Percentiles rank a stretch among this genome's conserved stretches.
These are phyloP conservation scores for Fusarium bactridioides DNA, from an alignment of 2,329 filamentous ascomycete genomes.

Conservation along the genomic window DNA sequence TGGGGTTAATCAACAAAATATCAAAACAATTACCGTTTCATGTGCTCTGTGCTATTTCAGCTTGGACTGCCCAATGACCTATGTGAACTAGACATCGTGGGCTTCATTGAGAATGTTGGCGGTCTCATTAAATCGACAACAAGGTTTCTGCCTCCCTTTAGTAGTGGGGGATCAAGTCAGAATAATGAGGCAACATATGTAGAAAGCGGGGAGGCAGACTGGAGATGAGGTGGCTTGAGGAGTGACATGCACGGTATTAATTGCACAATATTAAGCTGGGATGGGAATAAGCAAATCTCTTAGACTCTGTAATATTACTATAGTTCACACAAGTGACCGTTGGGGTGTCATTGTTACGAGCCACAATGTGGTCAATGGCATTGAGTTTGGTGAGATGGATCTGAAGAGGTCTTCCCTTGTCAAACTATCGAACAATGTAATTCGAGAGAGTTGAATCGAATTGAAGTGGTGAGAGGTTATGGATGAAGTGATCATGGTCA, in stretches of 20 bases:
- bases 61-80: not conserved
- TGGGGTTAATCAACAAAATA: constrained; percentile 28
- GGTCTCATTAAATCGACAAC: not conserved
- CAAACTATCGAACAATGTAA: not conserved
- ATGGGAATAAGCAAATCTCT: constrained; percentile 4
- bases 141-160: constrained; percentile 28
- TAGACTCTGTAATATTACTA: not conserved
- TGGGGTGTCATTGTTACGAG: not conserved
- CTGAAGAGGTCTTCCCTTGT: not conserved
- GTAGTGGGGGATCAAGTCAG: constrained; percentile 12
- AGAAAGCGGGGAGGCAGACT: constrained; percentile 13
- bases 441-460: not conserved
- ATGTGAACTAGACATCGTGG: not conserved
- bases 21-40: constrained; percentile 18
- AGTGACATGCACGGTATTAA: not conserved
- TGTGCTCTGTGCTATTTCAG: not conserved
- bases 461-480: not conserved
- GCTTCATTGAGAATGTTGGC: constrained; percentile 8
- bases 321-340: not conserved
- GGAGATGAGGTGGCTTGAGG: constrained; percentile 31
- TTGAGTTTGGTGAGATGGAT: not conserved
- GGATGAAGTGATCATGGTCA: constrained; percentile 11
- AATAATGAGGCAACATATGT: constrained; percentile 20
- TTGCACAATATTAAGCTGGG: not conserved
- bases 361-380: not conserved